A percentile compares a stretch with the other conserved stretches of the same genome.
Conservation (phyloP, 768 basidiomycete species). For the Plicaturopsis crispa region DNA sequence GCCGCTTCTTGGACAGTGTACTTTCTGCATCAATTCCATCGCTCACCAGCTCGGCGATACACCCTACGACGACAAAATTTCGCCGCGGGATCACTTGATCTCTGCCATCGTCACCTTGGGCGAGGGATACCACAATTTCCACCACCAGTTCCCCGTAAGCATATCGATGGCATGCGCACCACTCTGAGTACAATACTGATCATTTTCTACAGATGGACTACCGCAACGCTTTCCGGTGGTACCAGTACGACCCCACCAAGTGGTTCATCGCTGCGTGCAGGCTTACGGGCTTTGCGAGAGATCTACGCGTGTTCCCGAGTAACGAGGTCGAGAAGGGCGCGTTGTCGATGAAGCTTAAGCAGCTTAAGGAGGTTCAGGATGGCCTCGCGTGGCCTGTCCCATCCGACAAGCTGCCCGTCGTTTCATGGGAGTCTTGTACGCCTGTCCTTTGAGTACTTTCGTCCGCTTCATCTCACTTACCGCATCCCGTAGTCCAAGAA, state of each 20-base stretch:
- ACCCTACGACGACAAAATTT: slow-evolving; percentile 75
- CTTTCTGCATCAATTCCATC: slow-evolving; percentile 85
- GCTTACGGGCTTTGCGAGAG: slow-evolving; percentile 61
- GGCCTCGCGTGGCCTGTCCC: slow-evolving; percentile 52
- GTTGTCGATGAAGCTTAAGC: slow-evolving; percentile 78
- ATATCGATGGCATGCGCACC: slow-evolving; percentile 55
- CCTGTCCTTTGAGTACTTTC: slow-evolving; percentile 8
- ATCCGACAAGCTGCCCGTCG: slow-evolving; percentile 58
- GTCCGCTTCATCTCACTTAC: slow-evolving; percentile 1
- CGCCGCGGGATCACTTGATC: slow-evolving; percentile 71
- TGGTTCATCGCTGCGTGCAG: slow-evolving; percentile 73
- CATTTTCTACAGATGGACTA: slow-evolving; percentile 36
- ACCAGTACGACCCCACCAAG: slow-evolving; percentile 64
- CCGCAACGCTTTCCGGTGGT: slow-evolving; percentile 72
- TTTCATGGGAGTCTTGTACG: slow-evolving; percentile 79
- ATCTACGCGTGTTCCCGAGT: slow-evolving; percentile 79
- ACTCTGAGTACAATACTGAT: neutral
- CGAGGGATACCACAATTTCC: slow-evolving; percentile 67
- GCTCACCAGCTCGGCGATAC: slow-evolving; percentile 80
- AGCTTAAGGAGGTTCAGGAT: slow-evolving; percentile 58
- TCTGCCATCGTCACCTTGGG: slow-evolving; percentile 78
- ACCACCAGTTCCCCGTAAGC: slow-evolving; percentile 87
- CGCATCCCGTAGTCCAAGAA: slow-evolving; percentile 47
- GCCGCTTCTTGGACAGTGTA: slow-evolving; percentile 41
- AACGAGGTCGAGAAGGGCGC: slow-evolving; percentile 84